Evolutionary conservation across 2,329 filamentous ascomycete species (phyloP), one percentile per base, ranked within the genome.

Genomic region (Fusarium humuli): DNA sequence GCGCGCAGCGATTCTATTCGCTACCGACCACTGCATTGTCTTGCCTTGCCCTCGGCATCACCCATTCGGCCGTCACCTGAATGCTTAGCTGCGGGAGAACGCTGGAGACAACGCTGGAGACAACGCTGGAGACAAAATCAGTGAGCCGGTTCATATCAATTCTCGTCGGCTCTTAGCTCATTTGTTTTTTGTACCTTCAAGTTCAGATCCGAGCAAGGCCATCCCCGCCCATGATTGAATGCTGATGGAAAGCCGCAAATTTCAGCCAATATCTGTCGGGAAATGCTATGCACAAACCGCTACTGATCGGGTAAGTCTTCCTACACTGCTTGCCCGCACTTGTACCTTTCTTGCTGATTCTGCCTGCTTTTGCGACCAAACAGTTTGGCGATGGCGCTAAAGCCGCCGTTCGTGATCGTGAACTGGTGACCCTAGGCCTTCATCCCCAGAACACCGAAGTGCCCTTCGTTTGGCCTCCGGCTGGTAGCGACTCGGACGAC

Each of bases 381-480:
- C 32, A 82, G 81, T 83, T 82, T 74, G 81, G 81, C 27, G 61
- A 73, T 52, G 76, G 77, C 9, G 81, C 78, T 30, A 76, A 69
- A 63, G 63, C 66, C 8, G 76, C 76, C 41, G 75, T 82, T 34
- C 73, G 76, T 23, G 77, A 80, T 53, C 79, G 80, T 52, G 81
- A 83, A 63, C 75, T 75, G 57, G 70, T 72, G 30, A 63, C 69
- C 23, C 50, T 73, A 55, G 72, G 73, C 23, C 67, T 76, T 57
- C 63, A 73, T 16, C 58, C 70, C 5, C 52, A 73, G 27, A 75
- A 67, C 47, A 47, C 57, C 23, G 77, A 78, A 32, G 53, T 65
- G 20, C 76, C 78, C 16, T 76, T 76, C 34, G 69, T 69, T 20
- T 81, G 79, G 79, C 77, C 75, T 44, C 41, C 41, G 22, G 41